Evolutionary conservation across 257 asterid genomes (phyloP).

Genomic region (Perilla frutescens): DNA sequence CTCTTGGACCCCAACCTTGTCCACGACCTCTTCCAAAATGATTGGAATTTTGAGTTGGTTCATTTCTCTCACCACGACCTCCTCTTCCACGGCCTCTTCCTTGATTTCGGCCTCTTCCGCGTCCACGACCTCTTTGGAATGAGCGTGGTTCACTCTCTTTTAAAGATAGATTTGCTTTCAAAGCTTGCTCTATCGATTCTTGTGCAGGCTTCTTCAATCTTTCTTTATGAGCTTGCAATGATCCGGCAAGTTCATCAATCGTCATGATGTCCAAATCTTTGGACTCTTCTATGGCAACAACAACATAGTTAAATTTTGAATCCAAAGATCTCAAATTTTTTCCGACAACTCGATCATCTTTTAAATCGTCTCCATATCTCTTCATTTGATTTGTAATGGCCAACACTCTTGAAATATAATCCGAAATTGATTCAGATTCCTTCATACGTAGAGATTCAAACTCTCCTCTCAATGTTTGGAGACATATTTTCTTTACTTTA

Average conservation of each 20-base stretch:
- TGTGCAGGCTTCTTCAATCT: neutral
- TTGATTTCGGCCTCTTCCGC: neutral
- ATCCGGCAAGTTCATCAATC: neutral
- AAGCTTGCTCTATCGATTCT: neutral
- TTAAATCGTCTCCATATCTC: constrained; percentile 1
- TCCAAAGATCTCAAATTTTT: constrained; percentile 9
- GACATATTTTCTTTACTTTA: neutral
- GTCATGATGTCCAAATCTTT: constrained; percentile 11
- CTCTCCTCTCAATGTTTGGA: neutral
- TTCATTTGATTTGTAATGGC: constrained; percentile 1
- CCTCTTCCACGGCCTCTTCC: neutral
- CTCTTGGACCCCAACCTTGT: neutral
- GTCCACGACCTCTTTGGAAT: constrained; percentile 6
- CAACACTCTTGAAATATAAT: neutral
- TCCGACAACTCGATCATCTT: neutral
- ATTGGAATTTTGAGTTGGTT: neutral
- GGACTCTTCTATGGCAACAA: constrained; percentile 18
- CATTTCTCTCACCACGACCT: neutral
- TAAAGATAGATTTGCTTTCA: neutral
- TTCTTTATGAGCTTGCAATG: constrained; percentile 30
- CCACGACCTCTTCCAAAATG: neutral
- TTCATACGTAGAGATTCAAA: neutral
- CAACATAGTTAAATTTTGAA: neutral
- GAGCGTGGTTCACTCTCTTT: neutral
- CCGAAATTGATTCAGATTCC: neutral